Base-by-base conservation (phyloP, 495 filamentous ascomycete genomes). In the Penicillium cataractarum region DNA sequence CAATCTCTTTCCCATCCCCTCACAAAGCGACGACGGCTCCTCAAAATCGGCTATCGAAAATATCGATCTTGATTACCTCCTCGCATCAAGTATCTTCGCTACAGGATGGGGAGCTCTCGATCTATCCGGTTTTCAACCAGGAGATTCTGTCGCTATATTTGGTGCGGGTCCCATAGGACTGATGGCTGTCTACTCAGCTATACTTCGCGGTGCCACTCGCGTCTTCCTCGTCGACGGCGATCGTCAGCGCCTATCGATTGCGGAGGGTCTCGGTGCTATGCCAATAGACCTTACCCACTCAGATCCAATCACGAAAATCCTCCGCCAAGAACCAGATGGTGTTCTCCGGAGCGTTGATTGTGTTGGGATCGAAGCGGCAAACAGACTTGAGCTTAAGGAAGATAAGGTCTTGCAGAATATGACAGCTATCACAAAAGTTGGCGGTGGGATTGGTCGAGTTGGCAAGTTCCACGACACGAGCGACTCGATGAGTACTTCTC, bases 221-320 rank as follows among this genome's bases (percentile, higher is more conserved):
- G 79, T 86, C 5, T 86, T 70, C 65, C 73, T 80, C 3, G 78
- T 87, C 4, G 83, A 86, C 58, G 65, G 27, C 13, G 78, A 82
- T 55, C 71, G 84, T 0, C 27, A 24, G 17, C 24, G 27, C 8
- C 66, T 87, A 21, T 69, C 70, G 6, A 60, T 75, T 6, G 83
- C 81, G 2, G 72, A 80, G 68, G 79, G 76, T 49, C 85, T 86
- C 46, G 81, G 83, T 0, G 74, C 73, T 4, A 72, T 71, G 26
- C 70, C 68, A 5, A 71, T 78, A 21, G 62, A 72, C 21, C 74
- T 75, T 40, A 65, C 39, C 6, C 56, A 76, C 78, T 71, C 76
- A 78, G 64, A 81, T 72, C 35, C 71, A 71, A 13, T 78, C 70
- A 49, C 68, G 6, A 58, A 57, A 35, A 57, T 61, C 7, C 19